Percentiles rank a stretch among this genome's conserved stretches.
phyloP scores from a whole-genome alignment of 2,329 filamentous ascomycete genomes.

The Sarocladium kiliense region DNA sequence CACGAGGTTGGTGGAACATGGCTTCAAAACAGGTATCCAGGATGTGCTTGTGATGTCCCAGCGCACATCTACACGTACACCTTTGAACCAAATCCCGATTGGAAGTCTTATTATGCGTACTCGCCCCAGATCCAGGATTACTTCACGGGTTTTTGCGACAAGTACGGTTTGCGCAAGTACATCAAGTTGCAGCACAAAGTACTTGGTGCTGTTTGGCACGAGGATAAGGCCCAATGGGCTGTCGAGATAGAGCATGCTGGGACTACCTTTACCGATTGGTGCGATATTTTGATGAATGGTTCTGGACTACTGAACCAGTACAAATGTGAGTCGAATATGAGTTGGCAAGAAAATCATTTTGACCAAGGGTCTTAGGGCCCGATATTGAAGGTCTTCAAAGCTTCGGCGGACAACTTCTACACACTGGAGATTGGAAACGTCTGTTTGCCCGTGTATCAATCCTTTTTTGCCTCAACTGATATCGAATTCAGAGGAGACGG shows the following conservation, averaged over 20 bases:
- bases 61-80: constrained; percentile 12
- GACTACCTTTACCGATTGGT: constrained; percentile 25
- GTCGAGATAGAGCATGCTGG: constrained; percentile 29
- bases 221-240: constrained; percentile 34
- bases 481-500: no score
- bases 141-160: constrained; percentile 41
- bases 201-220: constrained; percentile 38
- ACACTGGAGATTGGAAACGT: constrained; percentile 42
- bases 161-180: constrained; percentile 36
- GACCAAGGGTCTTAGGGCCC: no score
- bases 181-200: constrained; percentile 41
- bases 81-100: constrained; percentile 23
- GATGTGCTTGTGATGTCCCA: constrained; percentile 44
- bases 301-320: constrained; percentile 22
- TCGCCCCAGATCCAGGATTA: constrained; percentile 53
- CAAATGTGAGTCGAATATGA: constrained; percentile 28
- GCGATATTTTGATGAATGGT: constrained; percentile 16
- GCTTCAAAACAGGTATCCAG: constrained; percentile 55
- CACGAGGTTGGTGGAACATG: constrained; percentile 51
- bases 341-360: no score
- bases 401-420: constrained; percentile 44
- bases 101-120: constrained; percentile 52
- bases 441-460: no score
- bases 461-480: no score
- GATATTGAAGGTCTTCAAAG: constrained; percentile 38